Evolutionary conservation across 306 rosid species (phyloP).

Genomic region (Rosa rugosa): DNA sequence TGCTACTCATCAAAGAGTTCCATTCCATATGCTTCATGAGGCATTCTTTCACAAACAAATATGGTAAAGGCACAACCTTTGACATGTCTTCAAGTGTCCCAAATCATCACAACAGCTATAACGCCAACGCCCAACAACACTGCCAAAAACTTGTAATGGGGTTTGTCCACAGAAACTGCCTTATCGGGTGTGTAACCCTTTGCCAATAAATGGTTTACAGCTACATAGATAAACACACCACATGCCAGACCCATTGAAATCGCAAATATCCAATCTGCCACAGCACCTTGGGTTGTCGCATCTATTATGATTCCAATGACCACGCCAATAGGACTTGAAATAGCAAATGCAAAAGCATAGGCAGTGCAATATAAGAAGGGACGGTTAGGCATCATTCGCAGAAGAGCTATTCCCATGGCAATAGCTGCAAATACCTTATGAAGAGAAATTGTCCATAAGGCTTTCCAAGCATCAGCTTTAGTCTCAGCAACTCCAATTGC

Average conservation of each 20-base stretch:
- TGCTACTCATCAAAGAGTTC: background rate
- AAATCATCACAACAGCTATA: slow-evolving; percentile 79
- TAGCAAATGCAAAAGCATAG: slow-evolving; percentile 76
- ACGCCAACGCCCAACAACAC: slow-evolving; percentile 68
- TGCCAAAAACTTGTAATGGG: slow-evolving; percentile 53
- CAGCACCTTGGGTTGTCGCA: slow-evolving; percentile 60
- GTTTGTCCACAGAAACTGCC: slow-evolving; percentile 35
- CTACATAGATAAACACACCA: slow-evolving; percentile 75
- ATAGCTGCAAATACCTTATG: slow-evolving; percentile 85
- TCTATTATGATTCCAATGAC: slow-evolving; percentile 72
- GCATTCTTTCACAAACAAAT: background rate
- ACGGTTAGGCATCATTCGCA: slow-evolving; percentile 65
- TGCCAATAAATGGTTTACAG: slow-evolving; percentile 63
- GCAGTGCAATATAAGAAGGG: slow-evolving; percentile 54
- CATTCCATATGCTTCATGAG: background rate
- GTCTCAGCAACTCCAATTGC: slow-evolving; percentile 78
- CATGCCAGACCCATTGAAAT: slow-evolving; percentile 84
- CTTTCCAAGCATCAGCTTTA: slow-evolving; percentile 78
- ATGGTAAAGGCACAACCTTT: background rate
- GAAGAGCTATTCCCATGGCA: slow-evolving; percentile 90
- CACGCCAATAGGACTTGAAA: slow-evolving; percentile 76
- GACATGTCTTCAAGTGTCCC: slow-evolving; percentile 56
- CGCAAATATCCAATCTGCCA: slow-evolving; percentile 75
- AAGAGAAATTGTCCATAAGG: slow-evolving; percentile 83
- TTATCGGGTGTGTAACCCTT: slow-evolving; percentile 55